Evolutionary conservation across 75 land plant genomes (phyloP), one percentile per base, ranked within the genome.

Genomic region (Cupressus sempervirens): DNA sequence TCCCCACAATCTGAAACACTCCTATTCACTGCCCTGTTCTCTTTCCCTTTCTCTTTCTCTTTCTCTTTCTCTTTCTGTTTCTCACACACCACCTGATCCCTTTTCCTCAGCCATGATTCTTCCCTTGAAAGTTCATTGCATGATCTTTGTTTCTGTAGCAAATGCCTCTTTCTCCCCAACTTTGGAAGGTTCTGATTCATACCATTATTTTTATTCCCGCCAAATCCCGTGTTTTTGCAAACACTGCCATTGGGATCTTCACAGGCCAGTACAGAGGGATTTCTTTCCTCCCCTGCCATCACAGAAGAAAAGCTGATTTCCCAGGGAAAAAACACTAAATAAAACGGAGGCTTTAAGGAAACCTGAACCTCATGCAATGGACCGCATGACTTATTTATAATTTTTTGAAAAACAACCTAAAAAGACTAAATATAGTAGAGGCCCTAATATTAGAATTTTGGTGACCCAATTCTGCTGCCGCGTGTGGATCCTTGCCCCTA

Each of bases 91-190:
- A 76, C 8, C 14, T 79, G 81, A 12, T 45, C 81, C 5, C 8
- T 79, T 50, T n/a, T 79, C 3, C 30, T 79, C 15, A 79, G 14
- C 81, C 81, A 79, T 79, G 81, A 50, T 79, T 79, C 81, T 40
- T 79, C 81, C 3, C 81, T 26, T 26, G 81, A 79, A 3, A 79
- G 45, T 11, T 79, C 81, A 0, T 48, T 79, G 7, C 50, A 79
- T 45, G 81, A 79, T 5, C 48, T 43, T 45, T 79, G 81, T 50
- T 40, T 79, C 13, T 72, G 74, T 32, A 72, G 74, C 32, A 72
- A 13, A 32, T 9, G 32, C 35, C 32, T 72, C 35, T 72, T 72
- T 62, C 67, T 62, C 11, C 74, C 32, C 74, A 72, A 12, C 74
- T 72, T 72, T 5, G 20, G 23, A 23, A 7, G n/a, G 26, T 62